Base-by-base conservation (phyloP, 352 stramenopile genomes). In the Plasmopara halstedii region DNA sequence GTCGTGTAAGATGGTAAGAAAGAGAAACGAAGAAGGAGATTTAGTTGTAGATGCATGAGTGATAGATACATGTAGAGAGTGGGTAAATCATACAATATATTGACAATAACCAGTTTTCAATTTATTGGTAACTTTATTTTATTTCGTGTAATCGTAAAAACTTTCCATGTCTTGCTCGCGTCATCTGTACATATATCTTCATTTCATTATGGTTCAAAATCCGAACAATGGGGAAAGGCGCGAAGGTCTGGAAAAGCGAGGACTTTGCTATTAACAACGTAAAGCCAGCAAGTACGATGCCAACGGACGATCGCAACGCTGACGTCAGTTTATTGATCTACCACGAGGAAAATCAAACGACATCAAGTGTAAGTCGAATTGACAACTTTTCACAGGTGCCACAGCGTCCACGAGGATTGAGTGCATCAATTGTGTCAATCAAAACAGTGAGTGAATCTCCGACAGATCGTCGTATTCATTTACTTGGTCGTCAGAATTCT, bases 291-390 rank as follows among this genome's bases (percentile, higher is more conserved):
- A 41, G 41, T 27, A 18, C 11, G 8, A 43, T 52, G 50, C 21
- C 44, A 27, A 35, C 36, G 33, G 47, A 61, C 53, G 26, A 53
- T 40, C n/a, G 17, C 29, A 6, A n/a, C 34, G 5, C 40, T 11
- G 43, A 42, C 25, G 51, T 50, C 38, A 53, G 57, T 37, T 48
- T 66, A 26, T 46, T 71, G 15, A 53, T 51, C 29, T 59, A 52
- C 39, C 15, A 45, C 19, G 49, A 59, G 27, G 57, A 70, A 25
- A 36, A 61, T 22, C 61, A 70, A 48, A 36, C 35, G 32, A 57
- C 60, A 17, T 29, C 11, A 4, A 29, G 31, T 64, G 9, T 48
- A 49, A 17, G 43, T 14, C 38, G 21, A 17, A 44, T 2, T 15
- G 35, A 41, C 42, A 36, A 25, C 18, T 32, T 21, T 18, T 22